A percentile compares a stretch with the other conserved stretches of the same genome.
Conservation (phyloP, 1,284 basidiomycete genomes). For the Puccinia hordei region DNA sequence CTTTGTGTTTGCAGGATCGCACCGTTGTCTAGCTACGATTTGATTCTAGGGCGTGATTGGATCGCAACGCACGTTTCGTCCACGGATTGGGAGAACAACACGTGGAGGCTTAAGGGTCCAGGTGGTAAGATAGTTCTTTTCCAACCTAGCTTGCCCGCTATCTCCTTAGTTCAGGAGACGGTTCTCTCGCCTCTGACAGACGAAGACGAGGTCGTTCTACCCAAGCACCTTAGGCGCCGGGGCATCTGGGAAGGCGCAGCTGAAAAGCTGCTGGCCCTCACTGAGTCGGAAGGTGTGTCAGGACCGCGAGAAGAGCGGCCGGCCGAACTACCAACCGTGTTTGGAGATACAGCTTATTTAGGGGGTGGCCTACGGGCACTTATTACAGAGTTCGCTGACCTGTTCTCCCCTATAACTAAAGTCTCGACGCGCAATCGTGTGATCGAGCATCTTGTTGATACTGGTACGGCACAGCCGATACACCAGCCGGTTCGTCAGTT, state of each 20-base stretch:
- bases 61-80: neutral
- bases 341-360: neutral
- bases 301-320: neutral
- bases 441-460: conserved; percentile 16
- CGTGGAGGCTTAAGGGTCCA: neutral
- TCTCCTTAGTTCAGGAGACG: too few relatives aligned
- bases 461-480: neutral
- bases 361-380: neutral
- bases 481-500: conserved; percentile 2
- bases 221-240: too few relatives aligned
- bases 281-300: too few relatives aligned
- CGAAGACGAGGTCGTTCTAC: too few relatives aligned
- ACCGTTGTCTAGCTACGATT: neutral
- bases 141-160: neutral
- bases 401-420: neutral
- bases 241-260: too few relatives aligned
- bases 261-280: too few relatives aligned
- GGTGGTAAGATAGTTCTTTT: neutral
- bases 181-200: too few relatives aligned
- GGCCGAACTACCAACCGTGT: neutral
- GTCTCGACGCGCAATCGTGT: neutral
- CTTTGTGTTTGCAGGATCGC: neutral
- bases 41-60: conserved; percentile 20
- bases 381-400: neutral
- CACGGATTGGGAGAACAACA: conserved; percentile 12